Percentiles rank a stretch among this genome's conserved stretches.
Evolutionary conservation across 1,139 yeast genomes (phyloP).

Genomic region (Pichia norvegensis): DNA sequence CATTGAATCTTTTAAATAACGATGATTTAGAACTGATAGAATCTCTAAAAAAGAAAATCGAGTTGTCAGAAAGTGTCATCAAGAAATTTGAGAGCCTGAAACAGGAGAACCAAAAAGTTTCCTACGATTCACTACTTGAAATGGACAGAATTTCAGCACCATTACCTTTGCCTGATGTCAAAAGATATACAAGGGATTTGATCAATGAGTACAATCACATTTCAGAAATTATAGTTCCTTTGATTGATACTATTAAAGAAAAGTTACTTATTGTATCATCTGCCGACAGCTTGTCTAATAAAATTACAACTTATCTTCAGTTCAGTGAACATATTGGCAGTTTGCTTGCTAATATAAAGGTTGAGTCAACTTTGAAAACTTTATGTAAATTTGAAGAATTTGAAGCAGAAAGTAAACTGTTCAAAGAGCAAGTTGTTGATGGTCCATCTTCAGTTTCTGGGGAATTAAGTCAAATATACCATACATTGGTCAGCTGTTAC

Average conservation of each 20-base stretch:
- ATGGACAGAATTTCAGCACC: background rate
- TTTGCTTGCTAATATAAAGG: background rate
- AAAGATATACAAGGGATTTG: constrained; percentile 1
- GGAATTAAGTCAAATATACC: constrained; percentile 2
- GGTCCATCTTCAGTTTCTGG: constrained; percentile 1
- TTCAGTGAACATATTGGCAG: constrained; percentile 3
- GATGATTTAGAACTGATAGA: constrained; percentile 4
- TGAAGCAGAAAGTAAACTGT: constrained; percentile 1
- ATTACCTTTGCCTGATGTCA: constrained; percentile 8
- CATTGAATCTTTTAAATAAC: constrained; percentile 27
- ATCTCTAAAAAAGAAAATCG: constrained; percentile 2
- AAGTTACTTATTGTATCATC: constrained; percentile 1
- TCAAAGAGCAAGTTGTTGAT: constrained; percentile 8
- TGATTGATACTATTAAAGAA: constrained; percentile 3
- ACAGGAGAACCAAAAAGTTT: background rate
- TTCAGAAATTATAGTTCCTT: background rate
- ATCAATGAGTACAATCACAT: constrained; percentile 3
- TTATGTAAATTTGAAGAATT: constrained; percentile 5
- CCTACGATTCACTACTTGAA: constrained; percentile 1
- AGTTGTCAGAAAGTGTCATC: background rate
- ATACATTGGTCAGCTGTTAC: constrained; percentile 1
- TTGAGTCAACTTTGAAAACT: background rate
- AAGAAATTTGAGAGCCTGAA: constrained; percentile 4
- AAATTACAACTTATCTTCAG: constrained; percentile 2
- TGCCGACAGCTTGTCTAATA: background rate